A percentile compares a stretch with the other conserved stretches of the same genome.
Evolutionary conservation across 2,329 filamentous ascomycete genomes (phyloP).

Genomic region (Trichoderma aggressivum): DNA sequence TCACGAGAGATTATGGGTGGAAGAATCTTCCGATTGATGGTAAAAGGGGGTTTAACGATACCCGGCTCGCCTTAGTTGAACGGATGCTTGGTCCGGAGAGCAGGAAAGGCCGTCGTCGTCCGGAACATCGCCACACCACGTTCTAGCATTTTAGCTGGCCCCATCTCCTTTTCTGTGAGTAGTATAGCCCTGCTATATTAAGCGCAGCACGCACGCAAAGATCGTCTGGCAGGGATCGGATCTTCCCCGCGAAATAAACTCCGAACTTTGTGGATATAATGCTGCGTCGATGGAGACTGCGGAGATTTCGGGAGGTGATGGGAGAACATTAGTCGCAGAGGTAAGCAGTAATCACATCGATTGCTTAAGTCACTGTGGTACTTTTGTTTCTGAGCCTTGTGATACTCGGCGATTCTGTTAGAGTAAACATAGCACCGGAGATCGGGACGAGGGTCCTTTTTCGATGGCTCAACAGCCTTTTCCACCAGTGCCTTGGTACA

Average conservation of each 20-base stretch:
- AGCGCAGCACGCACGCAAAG: neutral
- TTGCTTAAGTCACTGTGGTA: neutral
- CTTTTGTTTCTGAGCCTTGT: neutral
- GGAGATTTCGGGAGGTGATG: neutral
- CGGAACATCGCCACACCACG: neutral
- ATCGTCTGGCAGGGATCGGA: neutral
- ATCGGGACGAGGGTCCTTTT: neutral
- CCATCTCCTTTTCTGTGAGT: neutral
- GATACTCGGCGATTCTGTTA: neutral
- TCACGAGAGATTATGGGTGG: neutral
- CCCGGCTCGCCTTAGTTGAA: neutral
- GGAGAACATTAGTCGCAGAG: neutral
- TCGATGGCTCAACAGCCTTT: neutral
- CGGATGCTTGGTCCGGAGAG: neutral
- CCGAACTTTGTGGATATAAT: neutral
- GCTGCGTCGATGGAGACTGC: neutral
- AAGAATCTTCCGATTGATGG: neutral
- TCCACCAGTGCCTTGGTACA: neutral
- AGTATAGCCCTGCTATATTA: neutral
- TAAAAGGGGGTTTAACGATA: neutral
- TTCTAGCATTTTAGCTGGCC: neutral
- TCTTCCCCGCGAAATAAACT: neutral
- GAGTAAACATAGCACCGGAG: neutral
- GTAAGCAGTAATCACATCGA: neutral
- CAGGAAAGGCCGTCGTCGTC: neutral